Conservation (phyloP, 345 rosid genomes). For the Populus ilicifolia region DNA sequence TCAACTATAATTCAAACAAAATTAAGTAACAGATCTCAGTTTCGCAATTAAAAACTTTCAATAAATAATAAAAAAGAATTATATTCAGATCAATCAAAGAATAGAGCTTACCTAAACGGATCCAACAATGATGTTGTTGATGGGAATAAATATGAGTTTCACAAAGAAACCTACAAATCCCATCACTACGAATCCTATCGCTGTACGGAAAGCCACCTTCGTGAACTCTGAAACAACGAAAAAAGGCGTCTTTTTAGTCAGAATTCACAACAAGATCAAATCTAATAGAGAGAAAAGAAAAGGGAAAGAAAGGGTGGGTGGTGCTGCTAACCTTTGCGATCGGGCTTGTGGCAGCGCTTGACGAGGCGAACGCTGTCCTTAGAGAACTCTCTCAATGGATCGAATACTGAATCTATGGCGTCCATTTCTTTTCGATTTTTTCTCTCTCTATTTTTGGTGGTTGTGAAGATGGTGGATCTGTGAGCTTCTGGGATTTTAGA, state of each 20-base stretch:
- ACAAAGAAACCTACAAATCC: constrained; percentile 24
- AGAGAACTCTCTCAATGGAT: constrained; percentile 68
- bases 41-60: neutral
- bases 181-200: constrained; percentile 23
- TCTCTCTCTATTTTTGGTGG: neutral
- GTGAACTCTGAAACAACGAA: constrained; percentile 6
- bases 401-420: constrained; percentile 50
- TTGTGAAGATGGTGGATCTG: neutral
- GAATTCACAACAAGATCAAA: neutral
- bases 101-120: constrained; percentile 2
- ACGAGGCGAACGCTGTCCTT: constrained; percentile 76
- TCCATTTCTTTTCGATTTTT: constrained; percentile 33
- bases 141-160: constrained; percentile 22
- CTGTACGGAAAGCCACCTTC: constrained; percentile 22
- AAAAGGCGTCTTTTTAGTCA: neutral
- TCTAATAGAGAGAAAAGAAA: neutral
- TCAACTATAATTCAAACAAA: too few species aligned
- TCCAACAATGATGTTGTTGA: constrained; percentile 23
- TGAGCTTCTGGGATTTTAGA: neutral
- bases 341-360: constrained; percentile 77
- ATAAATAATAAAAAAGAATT: too few species aligned
- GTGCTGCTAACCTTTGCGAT: constrained; percentile 52
- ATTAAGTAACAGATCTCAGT: neutral
- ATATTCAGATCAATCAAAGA: neutral
- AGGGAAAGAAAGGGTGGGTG: neutral